Conservation (phyloP, 2,329 filamentous ascomycete genomes). For the Bipolaris oryzae region DNA sequence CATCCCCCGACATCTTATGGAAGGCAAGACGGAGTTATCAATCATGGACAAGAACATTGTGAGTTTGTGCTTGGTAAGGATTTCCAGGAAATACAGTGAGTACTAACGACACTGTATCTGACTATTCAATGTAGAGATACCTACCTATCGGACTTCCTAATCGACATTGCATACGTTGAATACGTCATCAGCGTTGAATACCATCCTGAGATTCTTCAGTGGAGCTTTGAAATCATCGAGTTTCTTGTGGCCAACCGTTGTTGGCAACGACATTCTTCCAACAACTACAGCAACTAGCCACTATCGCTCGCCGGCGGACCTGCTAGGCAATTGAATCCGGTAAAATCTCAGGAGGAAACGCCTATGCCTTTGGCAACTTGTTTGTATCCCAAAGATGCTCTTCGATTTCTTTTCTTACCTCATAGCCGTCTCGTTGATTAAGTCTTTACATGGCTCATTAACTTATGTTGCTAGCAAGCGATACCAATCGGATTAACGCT, state of each 20-base stretch:
- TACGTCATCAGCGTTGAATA: constrained; percentile 91
- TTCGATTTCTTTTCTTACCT: background rate
- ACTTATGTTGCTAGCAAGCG: too few species aligned
- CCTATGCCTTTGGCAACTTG: constrained; percentile 57
- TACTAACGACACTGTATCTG: constrained; percentile 23
- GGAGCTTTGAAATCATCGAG: constrained; percentile 82
- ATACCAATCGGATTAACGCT: too few species aligned
- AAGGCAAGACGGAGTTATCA: constrained; percentile 87
- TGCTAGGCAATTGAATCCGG: constrained; percentile 52
- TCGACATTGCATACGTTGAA: constrained; percentile 73
- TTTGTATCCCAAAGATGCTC: constrained; percentile 28
- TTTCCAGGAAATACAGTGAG: constrained; percentile 62
- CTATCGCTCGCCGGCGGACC: constrained; percentile 9
- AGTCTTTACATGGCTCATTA: too few species aligned
- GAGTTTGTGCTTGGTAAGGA: constrained; percentile 69
- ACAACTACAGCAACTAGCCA: too few species aligned
- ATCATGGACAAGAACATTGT: constrained; percentile 78
- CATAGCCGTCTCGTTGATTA: background rate
- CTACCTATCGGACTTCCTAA: constrained; percentile 72
- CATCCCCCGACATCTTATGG: too few species aligned
- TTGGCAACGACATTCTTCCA: constrained; percentile 53
- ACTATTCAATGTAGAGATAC: constrained; percentile 62
- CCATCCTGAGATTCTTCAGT: constrained; percentile 84
- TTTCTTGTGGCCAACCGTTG: constrained; percentile 81
- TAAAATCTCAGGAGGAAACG: constrained; percentile 63